phyloP scores from a whole-genome alignment of 345 rosid species.

The Hibiscus trionum region DNA sequence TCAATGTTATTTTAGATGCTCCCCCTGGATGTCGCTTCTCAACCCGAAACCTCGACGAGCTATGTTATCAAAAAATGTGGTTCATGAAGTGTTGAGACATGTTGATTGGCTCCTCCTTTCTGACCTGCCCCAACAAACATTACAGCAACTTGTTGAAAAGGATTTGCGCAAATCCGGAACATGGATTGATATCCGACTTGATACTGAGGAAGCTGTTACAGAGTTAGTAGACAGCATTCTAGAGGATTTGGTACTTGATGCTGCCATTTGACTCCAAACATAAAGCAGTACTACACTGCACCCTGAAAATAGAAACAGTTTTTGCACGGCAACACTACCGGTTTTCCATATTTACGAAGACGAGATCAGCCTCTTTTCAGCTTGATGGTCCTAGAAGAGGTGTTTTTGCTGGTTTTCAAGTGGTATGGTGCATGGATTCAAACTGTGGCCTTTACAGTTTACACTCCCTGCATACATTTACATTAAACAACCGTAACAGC shows the following conservation, averaged over 20 bases:
- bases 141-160: conserved; percentile 36
- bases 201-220: conserved; percentile 37
- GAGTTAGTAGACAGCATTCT: conserved; percentile 42
- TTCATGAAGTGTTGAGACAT: conserved; percentile 38
- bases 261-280: conserved; percentile 22
- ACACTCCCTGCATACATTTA: background rate
- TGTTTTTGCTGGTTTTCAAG: background rate
- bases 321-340: background rate
- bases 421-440: background rate
- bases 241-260: conserved; percentile 42
- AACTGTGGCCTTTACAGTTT: background rate
- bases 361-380: background rate
- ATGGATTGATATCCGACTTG: conserved; percentile 43
- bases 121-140: conserved; percentile 15
- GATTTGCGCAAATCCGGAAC: conserved; percentile 41
- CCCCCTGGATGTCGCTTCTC: conserved; percentile 32
- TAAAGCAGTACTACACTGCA: background rate
- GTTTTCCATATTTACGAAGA: background rate
- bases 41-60: conserved; percentile 18
- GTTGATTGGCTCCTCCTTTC: conserved; percentile 39
- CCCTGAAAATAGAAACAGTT: background rate
- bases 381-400: background rate
- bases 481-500: background rate
- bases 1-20: conserved; percentile 25
- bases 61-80: conserved; percentile 17